Evolutionary conservation across 2,329 filamentous ascomycete genomes (phyloP).

Genomic region (Exophiala aquamarina): DNA sequence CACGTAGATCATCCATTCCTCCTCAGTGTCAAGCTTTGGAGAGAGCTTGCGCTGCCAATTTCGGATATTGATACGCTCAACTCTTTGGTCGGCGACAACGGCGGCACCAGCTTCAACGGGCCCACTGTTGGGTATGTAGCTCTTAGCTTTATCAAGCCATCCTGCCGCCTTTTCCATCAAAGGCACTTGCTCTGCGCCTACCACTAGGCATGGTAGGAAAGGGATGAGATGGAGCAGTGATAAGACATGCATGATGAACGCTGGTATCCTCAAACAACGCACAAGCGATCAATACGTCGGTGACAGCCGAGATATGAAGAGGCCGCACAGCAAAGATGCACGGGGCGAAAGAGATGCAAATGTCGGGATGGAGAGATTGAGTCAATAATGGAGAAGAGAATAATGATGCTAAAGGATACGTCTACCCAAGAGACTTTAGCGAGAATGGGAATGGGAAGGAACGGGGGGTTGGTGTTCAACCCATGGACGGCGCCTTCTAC

Average conservation of each 20-base stretch:
- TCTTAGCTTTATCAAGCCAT: conserved; percentile 54
- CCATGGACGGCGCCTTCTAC: too few relatives aligned
- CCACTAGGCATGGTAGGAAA: conserved; percentile 15
- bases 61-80: conserved; percentile 53
- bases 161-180: conserved; percentile 45
- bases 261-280: conserved; percentile 16
- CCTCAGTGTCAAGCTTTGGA: conserved; percentile 45
- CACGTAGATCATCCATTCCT: conserved; percentile 59
- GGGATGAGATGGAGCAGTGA: conserved; percentile 42
- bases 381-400: conserved; percentile 1
- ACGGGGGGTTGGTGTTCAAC: too few relatives aligned
- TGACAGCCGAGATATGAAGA: too few relatives aligned
- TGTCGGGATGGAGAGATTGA: too few relatives aligned
- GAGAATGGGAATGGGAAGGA: too few relatives aligned
- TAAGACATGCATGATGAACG: conserved; percentile 52
- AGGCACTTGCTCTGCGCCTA: conserved; percentile 54
- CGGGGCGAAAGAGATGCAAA: background rate
- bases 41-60: conserved; percentile 59
- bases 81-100: conserved; percentile 50
- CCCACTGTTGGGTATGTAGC: conserved; percentile 26
- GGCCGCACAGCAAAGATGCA: background rate
- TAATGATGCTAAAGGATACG: too few relatives aligned
- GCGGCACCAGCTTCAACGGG: conserved; percentile 44
- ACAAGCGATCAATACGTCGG: too few relatives aligned
- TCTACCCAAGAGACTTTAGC: too few relatives aligned